Evolutionary conservation across 2,329 filamentous ascomycete genomes (phyloP).

Genomic region (Aspergillus neotritici): DNA sequence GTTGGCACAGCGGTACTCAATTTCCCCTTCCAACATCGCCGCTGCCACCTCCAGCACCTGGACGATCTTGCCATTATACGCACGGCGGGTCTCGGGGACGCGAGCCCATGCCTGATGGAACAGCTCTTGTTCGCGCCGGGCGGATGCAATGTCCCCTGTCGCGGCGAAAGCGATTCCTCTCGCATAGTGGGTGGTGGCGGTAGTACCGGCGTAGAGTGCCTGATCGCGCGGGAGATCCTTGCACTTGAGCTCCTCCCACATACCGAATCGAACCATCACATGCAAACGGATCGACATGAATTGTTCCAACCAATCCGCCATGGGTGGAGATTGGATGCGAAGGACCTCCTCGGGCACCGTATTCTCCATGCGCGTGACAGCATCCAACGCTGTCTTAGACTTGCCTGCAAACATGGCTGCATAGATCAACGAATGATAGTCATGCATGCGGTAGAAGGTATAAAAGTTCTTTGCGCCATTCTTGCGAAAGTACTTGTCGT

Average conservation of each 20-base stretch:
- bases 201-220: conserved; percentile 60
- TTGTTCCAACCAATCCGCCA: conserved; percentile 72
- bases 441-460: conserved; percentile 64
- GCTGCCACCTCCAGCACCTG: conserved; percentile 59
- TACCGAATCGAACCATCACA: conserved; percentile 65
- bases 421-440: conserved; percentile 65
- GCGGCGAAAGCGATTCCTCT: conserved; percentile 61
- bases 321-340: conserved; percentile 60
- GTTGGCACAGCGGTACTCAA: conserved; percentile 60
- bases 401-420: conserved; percentile 59
- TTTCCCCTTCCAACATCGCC: conserved; percentile 65
- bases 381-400: conserved; percentile 56
- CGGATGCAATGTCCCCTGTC: conserved; percentile 47
- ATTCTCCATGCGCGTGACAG: conserved; percentile 52
- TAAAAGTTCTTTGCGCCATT: conserved; percentile 64
- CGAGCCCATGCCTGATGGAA: conserved; percentile 48
- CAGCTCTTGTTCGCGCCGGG: conserved; percentile 44
- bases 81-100: conserved; percentile 55
- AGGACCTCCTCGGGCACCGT: conserved; percentile 60
- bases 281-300: conserved; percentile 63
- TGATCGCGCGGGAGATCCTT: conserved; percentile 53
- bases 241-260: conserved; percentile 60
- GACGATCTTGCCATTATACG: conserved; percentile 61
- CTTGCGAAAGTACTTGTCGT: conserved; percentile 57
- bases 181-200: conserved; percentile 61